Evolutionary conservation across 2,329 filamentous ascomycete species (phyloP).

Genomic region (Cladosporium sphaerospermum): DNA sequence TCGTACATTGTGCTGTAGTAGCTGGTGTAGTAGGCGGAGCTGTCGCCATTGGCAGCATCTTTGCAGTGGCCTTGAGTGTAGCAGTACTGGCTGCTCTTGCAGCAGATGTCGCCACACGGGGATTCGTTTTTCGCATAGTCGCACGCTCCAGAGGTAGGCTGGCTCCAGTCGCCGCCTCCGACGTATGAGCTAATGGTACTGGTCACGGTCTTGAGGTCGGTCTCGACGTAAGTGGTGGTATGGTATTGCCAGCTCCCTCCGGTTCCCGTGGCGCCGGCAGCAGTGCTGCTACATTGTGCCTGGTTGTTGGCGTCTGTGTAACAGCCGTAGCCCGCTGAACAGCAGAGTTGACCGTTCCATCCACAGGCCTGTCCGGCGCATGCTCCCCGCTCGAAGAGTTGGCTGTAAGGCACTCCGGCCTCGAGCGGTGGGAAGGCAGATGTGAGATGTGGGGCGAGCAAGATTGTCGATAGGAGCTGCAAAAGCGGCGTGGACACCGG

Average conservation of each 20-base stretch:
- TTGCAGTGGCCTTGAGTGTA: constrained; percentile 49
- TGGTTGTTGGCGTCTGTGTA: constrained; percentile 44
- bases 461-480: constrained; percentile 24
- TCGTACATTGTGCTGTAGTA: constrained; percentile 40
- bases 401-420: constrained; percentile 28
- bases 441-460: constrained; percentile 22
- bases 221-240: constrained; percentile 53
- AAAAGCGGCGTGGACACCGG: constrained; percentile 22
- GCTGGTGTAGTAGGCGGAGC: constrained; percentile 45
- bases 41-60: constrained; percentile 45
- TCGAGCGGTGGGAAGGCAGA: constrained; percentile 24
- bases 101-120: constrained; percentile 65
- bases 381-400: constrained; percentile 29
- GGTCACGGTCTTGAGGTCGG: constrained; percentile 46
- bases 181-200: constrained; percentile 47
- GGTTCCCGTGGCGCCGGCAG: constrained; percentile 21
- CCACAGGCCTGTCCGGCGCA: constrained; percentile 46
- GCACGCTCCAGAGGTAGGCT: constrained; percentile 34
- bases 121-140: constrained; percentile 45
- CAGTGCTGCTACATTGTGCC: constrained; percentile 39
- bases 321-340: constrained; percentile 47
- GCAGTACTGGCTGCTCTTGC: constrained; percentile 64
- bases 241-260: constrained; percentile 49
- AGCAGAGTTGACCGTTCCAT: constrained; percentile 39
- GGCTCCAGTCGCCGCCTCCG: constrained; percentile 22